Evolutionary conservation across 2,329 filamentous ascomycete species (phyloP), one percentile per base, ranked within the genome.

Genomic region (Colletotrichum siamense): DNA sequence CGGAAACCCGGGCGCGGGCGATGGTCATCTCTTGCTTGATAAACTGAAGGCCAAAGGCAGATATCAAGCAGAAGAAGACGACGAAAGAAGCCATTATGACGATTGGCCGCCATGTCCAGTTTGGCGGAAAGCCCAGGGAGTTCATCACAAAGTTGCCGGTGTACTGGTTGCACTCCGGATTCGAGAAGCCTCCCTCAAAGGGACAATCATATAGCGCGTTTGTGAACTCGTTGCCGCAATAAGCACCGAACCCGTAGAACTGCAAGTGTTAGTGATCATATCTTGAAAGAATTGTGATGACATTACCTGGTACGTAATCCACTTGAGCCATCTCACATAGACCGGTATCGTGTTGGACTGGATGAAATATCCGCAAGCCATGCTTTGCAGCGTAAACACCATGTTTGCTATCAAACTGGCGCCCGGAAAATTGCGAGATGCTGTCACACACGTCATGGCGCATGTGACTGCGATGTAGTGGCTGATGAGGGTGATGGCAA

Each of bases 291-390:
- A 28, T 26, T 36, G 4, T 3, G 16, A 16, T 3, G 28, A 13
- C 6, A 81, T 81, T 83, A 89, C 89, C 26, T 89, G 88, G 78
- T 92, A 93, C 2, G 91, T 90, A 28, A 89, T 88, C 87, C 92
- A 94, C 81, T 95, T 96, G 3, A 94, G 86, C 94, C 94, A 96
- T 71, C 94, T 89, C n/a, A 95, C 91, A 79, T 95, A 96, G 2
- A 96, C 87, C 0, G 94, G 94, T 5, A 96, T 94, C 7, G 92
- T 92, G 69, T 94, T 91, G 13, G 89, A 88, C 82, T 96, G 94
- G 16, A 96, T 91, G 78, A 96, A 96, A 82, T 93, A 95, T 2
- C 94, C 94, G 78, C 94, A 95, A 0, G 92, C 92, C 86, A 95
- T 92, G 3, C 91, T 93, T 81, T 96, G 94, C 24, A 96, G 78